Conservation (phyloP, 139 green algal genomes). For the Micractinium conductrix region DNA sequence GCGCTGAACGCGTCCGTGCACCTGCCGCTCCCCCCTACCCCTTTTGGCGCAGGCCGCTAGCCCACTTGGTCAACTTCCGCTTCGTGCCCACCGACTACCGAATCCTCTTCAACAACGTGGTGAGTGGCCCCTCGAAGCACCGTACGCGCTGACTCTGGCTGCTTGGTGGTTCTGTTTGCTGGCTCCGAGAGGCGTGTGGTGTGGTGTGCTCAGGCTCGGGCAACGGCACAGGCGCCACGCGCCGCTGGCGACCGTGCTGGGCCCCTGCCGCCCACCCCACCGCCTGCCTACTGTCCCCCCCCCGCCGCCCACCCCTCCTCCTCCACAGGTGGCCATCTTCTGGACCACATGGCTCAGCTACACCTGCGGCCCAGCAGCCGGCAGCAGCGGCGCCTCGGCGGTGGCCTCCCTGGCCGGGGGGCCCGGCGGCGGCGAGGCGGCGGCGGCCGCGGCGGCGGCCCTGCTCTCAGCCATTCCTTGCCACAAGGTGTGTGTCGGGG, state of each 20-base stretch:
- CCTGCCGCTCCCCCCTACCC: too few relatives aligned
- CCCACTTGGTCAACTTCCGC: constrained; percentile 87
- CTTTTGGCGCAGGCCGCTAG: constrained; percentile 61
- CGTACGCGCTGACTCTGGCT: too few relatives aligned
- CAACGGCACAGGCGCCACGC: too few relatives aligned
- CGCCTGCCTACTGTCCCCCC: not conserved
- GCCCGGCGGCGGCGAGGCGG: not conserved
- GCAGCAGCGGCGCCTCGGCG: not conserved
- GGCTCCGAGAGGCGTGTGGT: too few relatives aligned
- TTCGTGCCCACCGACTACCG: constrained; percentile 74
- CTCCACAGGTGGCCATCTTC: not conserved
- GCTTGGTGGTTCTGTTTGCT: too few relatives aligned
- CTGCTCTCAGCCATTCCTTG: constrained; percentile 20
- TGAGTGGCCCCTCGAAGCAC: too few relatives aligned
- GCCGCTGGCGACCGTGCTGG: too few relatives aligned
- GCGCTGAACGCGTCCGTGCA: too few relatives aligned
- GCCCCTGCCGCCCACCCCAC: not conserved
- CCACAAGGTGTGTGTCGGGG: too few relatives aligned
- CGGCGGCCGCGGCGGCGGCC: not conserved
- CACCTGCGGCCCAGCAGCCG: constrained; percentile 9
- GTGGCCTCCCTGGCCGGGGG: not conserved
- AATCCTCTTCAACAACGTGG: constrained; percentile 87
- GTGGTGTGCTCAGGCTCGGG: too few relatives aligned
- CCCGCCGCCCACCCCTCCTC: not conserved
- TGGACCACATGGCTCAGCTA: constrained; percentile 44